A percentile compares a stretch with the other conserved stretches of the same genome.
Evolutionary conservation across 2,329 filamentous ascomycete species (phyloP).

Genomic region (Blumeria hordei): DNA sequence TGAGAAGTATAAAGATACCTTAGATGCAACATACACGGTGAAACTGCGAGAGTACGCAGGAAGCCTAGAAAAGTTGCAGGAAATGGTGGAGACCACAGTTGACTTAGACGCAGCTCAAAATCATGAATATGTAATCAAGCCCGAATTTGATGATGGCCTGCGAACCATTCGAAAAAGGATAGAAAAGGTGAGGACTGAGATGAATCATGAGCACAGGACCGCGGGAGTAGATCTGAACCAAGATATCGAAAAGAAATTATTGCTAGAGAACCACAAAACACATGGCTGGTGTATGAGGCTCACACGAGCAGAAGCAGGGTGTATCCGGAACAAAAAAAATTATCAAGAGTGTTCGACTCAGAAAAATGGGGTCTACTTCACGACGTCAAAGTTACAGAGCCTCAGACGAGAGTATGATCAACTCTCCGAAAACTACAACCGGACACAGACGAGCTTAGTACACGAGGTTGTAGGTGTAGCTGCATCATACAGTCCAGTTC

Average conservation of each 20-base stretch:
- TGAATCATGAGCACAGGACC: conserved; percentile 56
- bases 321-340: conserved; percentile 70
- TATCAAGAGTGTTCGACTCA: conserved; percentile 95
- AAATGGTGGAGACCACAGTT: conserved; percentile 97
- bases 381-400: conserved; percentile 55
- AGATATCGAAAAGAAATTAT: conserved; percentile 95
- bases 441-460: conserved; percentile 76
- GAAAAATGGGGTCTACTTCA: conserved; percentile 98
- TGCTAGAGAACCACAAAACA: conserved; percentile 84
- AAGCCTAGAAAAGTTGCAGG: conserved; percentile 63
- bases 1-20: conserved; percentile 65
- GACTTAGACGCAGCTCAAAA: conserved; percentile 87
- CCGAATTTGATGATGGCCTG: conserved; percentile 81
- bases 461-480: conserved; percentile 83
- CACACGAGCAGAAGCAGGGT: conserved; percentile 72
- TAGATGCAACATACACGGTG: conserved; percentile 68
- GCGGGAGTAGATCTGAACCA: conserved; percentile 65
- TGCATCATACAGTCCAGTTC: conserved; percentile 77
- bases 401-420: conserved; percentile 83
- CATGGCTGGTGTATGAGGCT: conserved; percentile 94
- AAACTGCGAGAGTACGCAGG: conserved; percentile 58
- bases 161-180: conserved; percentile 77
- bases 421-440: conserved; percentile 80
- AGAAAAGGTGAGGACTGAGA: conserved; percentile 59
- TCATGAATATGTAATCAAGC: conserved; percentile 97